phyloP scores from a whole-genome alignment of 129 eudicot genomes.

The Flaveria brownii region DNA sequence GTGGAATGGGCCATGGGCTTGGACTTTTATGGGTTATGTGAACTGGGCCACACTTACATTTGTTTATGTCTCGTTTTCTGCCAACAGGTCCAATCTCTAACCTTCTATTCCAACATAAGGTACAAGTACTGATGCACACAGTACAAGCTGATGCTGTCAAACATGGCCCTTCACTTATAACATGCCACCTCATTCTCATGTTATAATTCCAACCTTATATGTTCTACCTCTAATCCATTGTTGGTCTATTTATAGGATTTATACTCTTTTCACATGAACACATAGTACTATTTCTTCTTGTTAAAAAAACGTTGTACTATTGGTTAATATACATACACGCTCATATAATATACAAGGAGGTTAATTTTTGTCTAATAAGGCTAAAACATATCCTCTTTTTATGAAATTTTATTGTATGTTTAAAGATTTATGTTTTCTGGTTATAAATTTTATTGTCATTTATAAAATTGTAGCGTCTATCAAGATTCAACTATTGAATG shows the following conservation, averaged over 20 bases:
- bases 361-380: too few relatives aligned
- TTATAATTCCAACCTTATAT: constrained; percentile 22
- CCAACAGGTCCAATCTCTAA: constrained; percentile 26
- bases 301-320: not conserved
- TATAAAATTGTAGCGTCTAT: too few relatives aligned
- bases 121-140: constrained; percentile 28
- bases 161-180: constrained; percentile 9
- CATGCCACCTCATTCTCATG: constrained; percentile 28
- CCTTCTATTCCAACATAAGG: constrained; percentile 13
- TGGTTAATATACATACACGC: not conserved
- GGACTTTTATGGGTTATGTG: constrained; percentile 43
- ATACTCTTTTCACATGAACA: constrained; percentile 3
- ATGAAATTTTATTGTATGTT: too few relatives aligned
- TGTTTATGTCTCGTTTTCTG: constrained; percentile 30
- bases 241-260: not conserved
- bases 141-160: constrained; percentile 18
- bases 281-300: not conserved
- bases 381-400: too few relatives aligned
- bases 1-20: constrained; percentile 47
- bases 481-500: too few relatives aligned
- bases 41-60: constrained; percentile 39
- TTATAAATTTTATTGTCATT: too few relatives aligned
- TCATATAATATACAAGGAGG: too few relatives aligned
- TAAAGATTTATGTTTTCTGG: too few relatives aligned
- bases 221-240: constrained; percentile 1